Base-by-base conservation (phyloP, 225 moss, liverwort and hornwort species). In the Takakia lepidozioides region DNA sequence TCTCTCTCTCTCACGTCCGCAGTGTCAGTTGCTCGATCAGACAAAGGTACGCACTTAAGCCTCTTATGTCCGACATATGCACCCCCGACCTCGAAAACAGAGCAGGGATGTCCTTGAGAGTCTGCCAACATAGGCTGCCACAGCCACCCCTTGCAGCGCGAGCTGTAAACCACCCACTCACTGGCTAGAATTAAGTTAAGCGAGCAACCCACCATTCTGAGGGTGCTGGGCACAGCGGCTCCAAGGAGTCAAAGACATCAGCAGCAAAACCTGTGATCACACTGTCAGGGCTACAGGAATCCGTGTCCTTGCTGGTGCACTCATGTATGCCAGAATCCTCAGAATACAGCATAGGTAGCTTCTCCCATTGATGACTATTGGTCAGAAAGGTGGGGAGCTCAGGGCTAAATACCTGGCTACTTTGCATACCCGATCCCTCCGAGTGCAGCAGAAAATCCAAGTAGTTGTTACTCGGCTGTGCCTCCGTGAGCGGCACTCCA, bases 181-280 rank as follows among this genome's bases (percentile, higher is more conserved):
- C n/a, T n/a, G n/a, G n/a, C n/a, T n/a, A n/a, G n/a, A n/a, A n/a
- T n/a, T 39, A 79, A 27, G 50, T 66, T 66, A 69, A 66, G 43
- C 80, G 73, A 38, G 71, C 80, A 66, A 90, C 82, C 95, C 90
- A 98, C 95, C 90, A 98, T 55, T 98, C 90, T 7, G 75, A 65
- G n/a, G 80, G 82, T 49, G 82, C 53, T 36, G 87, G 80, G 59
- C 79, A 80, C 16, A 90, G 69, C 29, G 95, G 95, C 67, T 98
- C 95, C 10, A 98, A 73, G n/a, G 95, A 90, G 44, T 98, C 95
- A 72, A 98, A 98, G 5, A 83, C 95, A 64, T 98, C 87, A 3
- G 79, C 80, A 3, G 85, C 80, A 65, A 90, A 98, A 56, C 85
- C 82, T 1, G 90, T 80, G 48, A 98, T 90, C 16, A 98, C 95